Conservation (phyloP, 78 protist genomes). For the Blattamonas nauphoetae region DNA sequence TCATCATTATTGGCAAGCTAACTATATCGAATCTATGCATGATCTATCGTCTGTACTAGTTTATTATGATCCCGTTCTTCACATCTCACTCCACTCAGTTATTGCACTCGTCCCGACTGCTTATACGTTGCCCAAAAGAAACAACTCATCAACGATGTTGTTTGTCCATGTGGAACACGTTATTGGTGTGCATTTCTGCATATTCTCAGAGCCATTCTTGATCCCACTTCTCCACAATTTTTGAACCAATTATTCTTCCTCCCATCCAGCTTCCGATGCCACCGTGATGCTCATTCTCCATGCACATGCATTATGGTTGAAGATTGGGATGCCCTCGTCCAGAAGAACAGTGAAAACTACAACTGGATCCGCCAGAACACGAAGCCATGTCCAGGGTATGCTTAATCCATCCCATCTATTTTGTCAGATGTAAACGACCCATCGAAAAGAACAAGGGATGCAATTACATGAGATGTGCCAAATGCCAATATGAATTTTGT, state of each 20-base stretch:
- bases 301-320: neutral
- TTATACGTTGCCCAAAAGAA: neutral
- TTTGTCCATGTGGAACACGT: neutral
- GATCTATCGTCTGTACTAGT: neutral
- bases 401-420: neutral
- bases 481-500: slow-evolving; percentile 9
- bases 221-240: neutral
- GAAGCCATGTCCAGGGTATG: neutral
- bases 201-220: neutral
- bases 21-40: neutral
- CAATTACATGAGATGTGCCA: neutral
- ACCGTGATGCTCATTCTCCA: neutral
- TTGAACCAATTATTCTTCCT: neutral
- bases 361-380: neutral
- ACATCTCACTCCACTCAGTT: neutral
- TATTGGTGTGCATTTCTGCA: neutral
- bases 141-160: neutral
- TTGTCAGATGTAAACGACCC: neutral
- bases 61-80: neutral
- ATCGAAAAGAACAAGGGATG: slow-evolving; percentile 33
- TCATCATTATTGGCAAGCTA: neutral
- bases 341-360: neutral
- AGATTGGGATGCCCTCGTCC: neutral
- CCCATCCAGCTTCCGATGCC: neutral
- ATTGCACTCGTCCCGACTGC: neutral